Base-by-base conservation (phyloP, 495 filamentous ascomycete genomes). In the Letharia columbiana region DNA sequence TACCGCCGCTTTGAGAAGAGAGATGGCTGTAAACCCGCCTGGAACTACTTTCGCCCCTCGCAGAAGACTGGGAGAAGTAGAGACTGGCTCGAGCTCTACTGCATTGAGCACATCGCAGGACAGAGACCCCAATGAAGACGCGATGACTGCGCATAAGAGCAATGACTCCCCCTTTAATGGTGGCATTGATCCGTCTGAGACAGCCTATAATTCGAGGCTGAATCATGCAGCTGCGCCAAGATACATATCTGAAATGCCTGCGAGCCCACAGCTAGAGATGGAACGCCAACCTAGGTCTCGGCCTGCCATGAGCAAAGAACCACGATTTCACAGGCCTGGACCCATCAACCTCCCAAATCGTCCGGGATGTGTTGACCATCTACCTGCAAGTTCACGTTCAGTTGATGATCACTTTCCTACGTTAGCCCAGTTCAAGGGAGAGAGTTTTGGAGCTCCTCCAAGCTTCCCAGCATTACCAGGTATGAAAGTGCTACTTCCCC, bases 1-100 rank as follows among this genome's bases (percentile, higher is more conserved):
- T 62, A 68, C 72, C 15, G 77, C 79, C 50, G 57, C 58, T 61
- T 74, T 81, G 64, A 72, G 73, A 9, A 74, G 71, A 47, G 57
- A 40, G 6, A 41, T 63, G 59, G 23, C 41, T 4, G 37, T 50
- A 44, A 31, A 56, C 31, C 11, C 33, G 12, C 35, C 31, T 15
- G 40, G 42, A 40, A 20, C 49, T 58, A 31, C 61, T 66, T 31
- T 39, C 44, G 1, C 70, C 28, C 13, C 31, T 56, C 52, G 31
- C 35, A 35, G 8, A 12, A 4, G 52, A 56, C 23, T 6, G 12
- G 52, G 5, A 56, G 52, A 35, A 56, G 52, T 56, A 56, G 31
- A 15, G 7, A 17, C 12, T 6, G 31, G 52, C 28, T 2, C 28
- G 52, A 56, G 31, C 28, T 35, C 52, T 3, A 56, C 52, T 33